Base-by-base conservation (phyloP, 805 yeast species). In the Isabelozyma gotoi region DNA sequence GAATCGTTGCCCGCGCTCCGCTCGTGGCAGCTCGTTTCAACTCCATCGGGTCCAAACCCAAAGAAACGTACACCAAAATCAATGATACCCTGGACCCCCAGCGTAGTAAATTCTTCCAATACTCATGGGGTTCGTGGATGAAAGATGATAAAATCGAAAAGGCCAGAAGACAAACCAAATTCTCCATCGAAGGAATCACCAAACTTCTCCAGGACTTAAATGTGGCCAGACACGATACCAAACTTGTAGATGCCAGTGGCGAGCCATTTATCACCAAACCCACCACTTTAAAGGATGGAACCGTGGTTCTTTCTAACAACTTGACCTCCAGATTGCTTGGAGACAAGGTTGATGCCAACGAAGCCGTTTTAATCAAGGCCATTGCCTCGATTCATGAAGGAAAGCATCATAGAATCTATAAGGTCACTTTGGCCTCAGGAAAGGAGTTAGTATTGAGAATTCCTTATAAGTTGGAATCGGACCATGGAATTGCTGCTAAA, bases 81-180 rank as follows among this genome's bases (percentile, higher is more conserved):
- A 64, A 76, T 20, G 85, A 84, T 53, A 78, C 80, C 43, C 65
- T 73, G 33, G 91, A 85, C 57, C 88, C 89, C 8, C 68, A 80
- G 39, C 76, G 91, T 63, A 78, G 77, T 43, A 73, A 80, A 35
- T 88, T 94, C 57, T 92, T 88, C 73, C 81, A 85, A 54, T 92
- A 90, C 61, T 74, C 94, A 2, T 92, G 98, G 96, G 99, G 99
- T 38, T 78, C 96, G 5, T 92, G 98, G 98, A 69, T 91, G 55
- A 80, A 76, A 49, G 80, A 92, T 59, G 96, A 94, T 60, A 76
- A 74, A 43, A 65, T 64, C 24, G 91, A 94, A 61, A 85, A 88
- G 57, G 80, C 75, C 12, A 81, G 80, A 52, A 81, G 99, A 65
- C 78, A 77, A 44, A 92, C 97, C 16, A 76, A 74, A 49, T 92